Evolutionary conservation across 306 rosid genomes (phyloP).

Genomic region (Vigna hirtella): DNA sequence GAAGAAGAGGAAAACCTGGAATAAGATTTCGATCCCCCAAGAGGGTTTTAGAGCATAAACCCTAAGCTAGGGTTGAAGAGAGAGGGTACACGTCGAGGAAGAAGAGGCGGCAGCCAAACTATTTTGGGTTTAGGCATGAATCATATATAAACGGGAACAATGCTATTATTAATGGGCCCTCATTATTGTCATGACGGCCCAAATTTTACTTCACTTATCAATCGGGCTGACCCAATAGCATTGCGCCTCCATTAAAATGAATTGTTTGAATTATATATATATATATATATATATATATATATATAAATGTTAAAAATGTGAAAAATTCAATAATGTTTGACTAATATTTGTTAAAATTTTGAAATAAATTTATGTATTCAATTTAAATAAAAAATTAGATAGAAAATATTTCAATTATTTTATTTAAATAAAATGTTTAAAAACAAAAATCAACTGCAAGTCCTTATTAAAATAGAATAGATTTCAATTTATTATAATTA

Average conservation of each 20-base stretch:
- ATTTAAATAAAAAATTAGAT: too few species aligned
- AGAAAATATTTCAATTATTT: too few species aligned
- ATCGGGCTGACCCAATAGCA: not conserved
- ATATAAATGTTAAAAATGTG: too few species aligned
- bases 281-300: too few species aligned
- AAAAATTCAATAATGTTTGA: too few species aligned
- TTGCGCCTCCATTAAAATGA: not conserved
- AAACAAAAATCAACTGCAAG: too few species aligned
- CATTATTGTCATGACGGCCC: not conserved
- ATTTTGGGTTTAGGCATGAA: not conserved
- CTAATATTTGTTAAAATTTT: too few species aligned
- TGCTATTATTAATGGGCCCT: slow-evolving; percentile 9
- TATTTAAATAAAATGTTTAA: too few species aligned
- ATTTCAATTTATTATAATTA: too few species aligned
- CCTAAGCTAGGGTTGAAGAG: slow-evolving; percentile 19
- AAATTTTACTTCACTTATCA: not conserved
- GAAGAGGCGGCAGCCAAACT: not conserved
- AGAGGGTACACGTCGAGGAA: not conserved
- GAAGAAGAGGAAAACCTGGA: not conserved
- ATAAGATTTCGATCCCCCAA: not conserved
- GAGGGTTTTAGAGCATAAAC: slow-evolving; percentile 39
- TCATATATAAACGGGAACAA: not conserved
- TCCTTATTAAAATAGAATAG: too few species aligned
- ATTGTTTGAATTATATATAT: too few species aligned
- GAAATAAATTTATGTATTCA: too few species aligned